Conservation (phyloP, 768 basidiomycete genomes). For the Suillus weaverae region DNA sequence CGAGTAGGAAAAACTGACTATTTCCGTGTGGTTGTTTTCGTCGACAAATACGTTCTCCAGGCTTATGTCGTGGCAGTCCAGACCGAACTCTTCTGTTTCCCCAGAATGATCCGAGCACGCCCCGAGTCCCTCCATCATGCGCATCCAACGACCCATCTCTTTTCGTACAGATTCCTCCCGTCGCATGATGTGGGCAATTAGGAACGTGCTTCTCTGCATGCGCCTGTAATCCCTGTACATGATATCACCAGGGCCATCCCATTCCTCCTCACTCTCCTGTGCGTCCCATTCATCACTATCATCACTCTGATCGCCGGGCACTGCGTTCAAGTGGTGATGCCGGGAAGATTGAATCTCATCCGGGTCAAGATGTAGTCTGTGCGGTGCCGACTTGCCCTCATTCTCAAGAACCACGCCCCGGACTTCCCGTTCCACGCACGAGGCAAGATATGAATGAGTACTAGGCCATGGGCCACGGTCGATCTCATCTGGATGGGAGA, state of each 20-base stretch:
- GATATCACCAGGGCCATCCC: slow-evolving; percentile 67
- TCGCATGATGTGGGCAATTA: slow-evolving; percentile 66
- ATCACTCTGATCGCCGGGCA: slow-evolving; percentile 73
- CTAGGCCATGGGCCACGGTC: slow-evolving; percentile 79
- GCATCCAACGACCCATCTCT: slow-evolving; percentile 74
- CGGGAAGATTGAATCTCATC: slow-evolving; percentile 70
- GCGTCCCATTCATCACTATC: slow-evolving; percentile 79
- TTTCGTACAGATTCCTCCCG: slow-evolving; percentile 61
- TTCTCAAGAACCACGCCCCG: slow-evolving; percentile 72
- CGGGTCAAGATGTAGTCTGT: slow-evolving; percentile 78
- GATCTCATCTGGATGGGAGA: slow-evolving; percentile 64
- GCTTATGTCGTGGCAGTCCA: slow-evolving; percentile 86
- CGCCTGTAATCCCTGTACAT: slow-evolving; percentile 85
- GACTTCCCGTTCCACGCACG: slow-evolving; percentile 74
- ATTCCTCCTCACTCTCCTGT: slow-evolving; percentile 76
- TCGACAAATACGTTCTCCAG: slow-evolving; percentile 86
- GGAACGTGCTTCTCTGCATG: slow-evolving; percentile 77
- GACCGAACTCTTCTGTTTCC: slow-evolving; percentile 61
- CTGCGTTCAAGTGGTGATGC: slow-evolving; percentile 65
- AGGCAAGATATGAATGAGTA: slow-evolving; percentile 56
- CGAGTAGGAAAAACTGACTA: slow-evolving; percentile 49
- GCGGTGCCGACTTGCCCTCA: slow-evolving; percentile 74
- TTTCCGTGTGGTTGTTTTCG: slow-evolving; percentile 59
- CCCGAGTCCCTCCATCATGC: slow-evolving; percentile 61
- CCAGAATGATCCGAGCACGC: slow-evolving; percentile 29